Evolutionary conservation across 2,329 filamentous ascomycete species (phyloP).

Genomic region (Fusarium succisae): DNA sequence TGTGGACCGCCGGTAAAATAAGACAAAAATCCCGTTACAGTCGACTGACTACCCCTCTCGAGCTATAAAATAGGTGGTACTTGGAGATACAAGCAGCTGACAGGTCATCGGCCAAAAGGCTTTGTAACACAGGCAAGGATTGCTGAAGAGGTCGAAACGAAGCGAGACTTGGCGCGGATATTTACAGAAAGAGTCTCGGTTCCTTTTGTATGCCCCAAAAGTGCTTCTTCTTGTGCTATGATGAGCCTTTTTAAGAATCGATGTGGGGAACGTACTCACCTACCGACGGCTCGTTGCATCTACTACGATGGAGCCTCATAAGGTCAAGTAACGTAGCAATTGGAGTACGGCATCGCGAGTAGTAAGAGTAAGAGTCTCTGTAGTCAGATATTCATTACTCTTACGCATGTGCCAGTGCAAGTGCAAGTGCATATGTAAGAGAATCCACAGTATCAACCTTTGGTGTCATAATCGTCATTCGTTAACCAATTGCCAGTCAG

Average conservation of each 20-base stretch:
- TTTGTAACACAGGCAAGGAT: constrained; percentile 3
- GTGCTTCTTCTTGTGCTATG: constrained; percentile 3
- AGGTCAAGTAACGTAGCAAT: constrained; percentile 39
- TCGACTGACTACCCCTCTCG: constrained; percentile 4
- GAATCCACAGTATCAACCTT: not conserved
- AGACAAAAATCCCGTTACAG: constrained; percentile 17
- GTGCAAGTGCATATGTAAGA: not conserved
- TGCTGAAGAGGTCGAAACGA: constrained; percentile 22
- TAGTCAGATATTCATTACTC: not conserved
- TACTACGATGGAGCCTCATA: constrained; percentile 12
- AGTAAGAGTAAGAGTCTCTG: not conserved
- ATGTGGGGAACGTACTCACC: constrained; percentile 32
- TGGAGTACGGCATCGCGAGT: constrained; percentile 1
- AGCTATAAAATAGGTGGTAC: not conserved
- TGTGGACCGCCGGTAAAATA: constrained; percentile 31
- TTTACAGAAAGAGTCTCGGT: constrained; percentile 10
- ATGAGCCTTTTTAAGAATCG: constrained; percentile 26
- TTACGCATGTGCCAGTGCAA: not conserved
- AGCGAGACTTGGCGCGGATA: constrained; percentile 4
- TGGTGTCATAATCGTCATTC: constrained; percentile 30
- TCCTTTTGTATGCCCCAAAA: not conserved
- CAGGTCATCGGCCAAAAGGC: constrained; percentile 23
- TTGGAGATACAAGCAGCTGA: constrained; percentile 6
- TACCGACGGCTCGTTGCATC: constrained; percentile 18
- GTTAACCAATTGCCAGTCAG: constrained; percentile 10